A percentile compares a stretch with the other conserved stretches of the same genome.
Conservation (phyloP, 192 early-diverging fungal genomes). For the Entophlyctis helioformis region DNA sequence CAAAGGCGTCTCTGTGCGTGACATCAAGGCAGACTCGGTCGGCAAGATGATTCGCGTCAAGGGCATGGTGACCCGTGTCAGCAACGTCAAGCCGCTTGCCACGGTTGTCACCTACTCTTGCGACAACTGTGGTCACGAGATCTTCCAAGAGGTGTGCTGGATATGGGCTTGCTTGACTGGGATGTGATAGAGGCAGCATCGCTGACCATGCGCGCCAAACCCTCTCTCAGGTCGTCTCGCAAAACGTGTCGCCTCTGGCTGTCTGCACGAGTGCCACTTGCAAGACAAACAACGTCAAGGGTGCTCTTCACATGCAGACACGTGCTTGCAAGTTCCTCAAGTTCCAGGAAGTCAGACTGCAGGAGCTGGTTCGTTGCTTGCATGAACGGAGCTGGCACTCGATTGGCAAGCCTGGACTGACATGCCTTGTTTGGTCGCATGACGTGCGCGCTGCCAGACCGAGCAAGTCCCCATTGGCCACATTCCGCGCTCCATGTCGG, state of each 20-base stretch:
- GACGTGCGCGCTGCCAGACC: no score
- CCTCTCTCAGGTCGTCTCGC: background rate
- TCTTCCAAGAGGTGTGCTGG: constrained; percentile 66
- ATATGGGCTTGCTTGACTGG: no score
- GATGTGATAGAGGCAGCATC: no score
- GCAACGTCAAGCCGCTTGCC: constrained; percentile 84
- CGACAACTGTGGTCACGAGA: constrained; percentile 88
- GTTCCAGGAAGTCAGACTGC: constrained; percentile 94
- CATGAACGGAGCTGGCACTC: no score
- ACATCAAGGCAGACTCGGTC: constrained; percentile 65
- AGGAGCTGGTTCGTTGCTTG: constrained; percentile 66
- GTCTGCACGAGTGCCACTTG: constrained; percentile 72
- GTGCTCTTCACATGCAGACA: constrained; percentile 80
- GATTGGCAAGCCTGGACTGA: no score
- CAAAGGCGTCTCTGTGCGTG: constrained; percentile 68
- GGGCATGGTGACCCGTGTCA: constrained; percentile 88
- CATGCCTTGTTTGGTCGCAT: no score
- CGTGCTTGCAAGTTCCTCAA: constrained; percentile 83
- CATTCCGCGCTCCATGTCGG: constrained; percentile 92
- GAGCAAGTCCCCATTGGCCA: constrained; percentile 99
- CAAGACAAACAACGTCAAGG: constrained; percentile 64
- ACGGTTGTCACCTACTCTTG: constrained; percentile 82
- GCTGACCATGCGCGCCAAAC: background rate
- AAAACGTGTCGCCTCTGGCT: background rate
- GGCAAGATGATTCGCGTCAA: constrained; percentile 79